A percentile compares a stretch with the other conserved stretches of the same genome.
Conservation (phyloP, 2,329 filamentous ascomycete species). For the Colletotrichum paranaense region DNA sequence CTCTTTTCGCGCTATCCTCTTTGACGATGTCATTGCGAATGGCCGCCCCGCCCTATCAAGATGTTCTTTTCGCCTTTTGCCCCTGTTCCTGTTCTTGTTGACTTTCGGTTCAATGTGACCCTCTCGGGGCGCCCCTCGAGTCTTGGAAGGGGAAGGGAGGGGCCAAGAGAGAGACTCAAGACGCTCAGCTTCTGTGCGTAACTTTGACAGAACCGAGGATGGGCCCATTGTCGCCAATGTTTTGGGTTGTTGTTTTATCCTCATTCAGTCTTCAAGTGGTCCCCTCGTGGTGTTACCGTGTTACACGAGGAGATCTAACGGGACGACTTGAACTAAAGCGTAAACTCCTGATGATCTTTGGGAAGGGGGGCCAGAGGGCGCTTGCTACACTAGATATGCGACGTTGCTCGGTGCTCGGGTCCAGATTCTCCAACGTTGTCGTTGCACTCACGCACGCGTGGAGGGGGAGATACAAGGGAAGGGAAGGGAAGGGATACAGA, state of each 20-base stretch:
- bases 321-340: background rate
- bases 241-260: constrained; percentile 13
- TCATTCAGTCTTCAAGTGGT: constrained; percentile 7
- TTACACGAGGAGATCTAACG: constrained; percentile 2
- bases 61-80: background rate
- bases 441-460: background rate
- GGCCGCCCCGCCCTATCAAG: constrained; percentile 4
- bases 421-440: background rate
- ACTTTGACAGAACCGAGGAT: background rate
- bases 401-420: background rate
- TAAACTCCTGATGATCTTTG: constrained; percentile 19
- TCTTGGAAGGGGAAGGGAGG: background rate
- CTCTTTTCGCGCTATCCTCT: constrained; percentile 22
- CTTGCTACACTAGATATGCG: background rate
- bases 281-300: background rate
- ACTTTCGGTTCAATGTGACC: background rate
- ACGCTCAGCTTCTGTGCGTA: constrained; percentile 4
- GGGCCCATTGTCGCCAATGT: constrained; percentile 10
- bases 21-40: constrained; percentile 30
- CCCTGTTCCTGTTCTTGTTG: constrained; percentile 6
- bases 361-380: background rate
- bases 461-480: background rate
- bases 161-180: background rate
- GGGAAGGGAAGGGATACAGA: background rate
- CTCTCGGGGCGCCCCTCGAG: background rate